Base-by-base conservation (phyloP, 192 early-diverging fungal species). In the Diversispora eburnea region DNA sequence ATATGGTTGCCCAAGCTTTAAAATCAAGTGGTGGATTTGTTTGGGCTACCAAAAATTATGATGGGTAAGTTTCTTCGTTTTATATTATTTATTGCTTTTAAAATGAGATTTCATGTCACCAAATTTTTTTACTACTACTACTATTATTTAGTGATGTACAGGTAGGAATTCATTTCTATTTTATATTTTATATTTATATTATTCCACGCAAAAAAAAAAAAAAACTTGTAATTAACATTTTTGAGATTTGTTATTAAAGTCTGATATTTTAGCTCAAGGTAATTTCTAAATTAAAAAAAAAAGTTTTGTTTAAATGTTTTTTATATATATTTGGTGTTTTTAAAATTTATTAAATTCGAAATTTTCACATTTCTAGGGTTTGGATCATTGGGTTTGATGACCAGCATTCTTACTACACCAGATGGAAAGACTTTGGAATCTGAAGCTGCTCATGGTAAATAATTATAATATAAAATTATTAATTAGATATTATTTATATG, bases 1-100 rank as follows among this genome's bases (percentile, higher is more conserved):
- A 98, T 79, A 96, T 97, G 95, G 94, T 96, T 74, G 95, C 95
- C 52, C 95, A 99, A 84, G 91, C 90, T 42, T 83, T 97, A 76
- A 98, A 98, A 85, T 95, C 93, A 62, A 85, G 88, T 66, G 94
- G 95, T 69, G 95, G 93, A 57, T 96, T 97, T 72, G 89, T 97
- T 54, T 93, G 93, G 87, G 94, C 94, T 3, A 89, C 89, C 83
- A 96, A 95, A 84, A 98, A 98, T 89, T 95, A 95, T 79, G 92
- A 95, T 76, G 90, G 93, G 76, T 93, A 98, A 82, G 93, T 96
- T 46, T 91, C 12, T 42, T 33, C 8, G 10, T 33, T 2, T 9
- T 39, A 10, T 8, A 39, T 3, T 4, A 3, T 39, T 33, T 33
- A 33, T 33, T 33, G 2, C 33, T 39, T 61, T 61, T 39, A 39